Evolutionary conservation across 2,329 filamentous ascomycete genomes (phyloP).

Genomic region (Apiospora pterosperma): DNA sequence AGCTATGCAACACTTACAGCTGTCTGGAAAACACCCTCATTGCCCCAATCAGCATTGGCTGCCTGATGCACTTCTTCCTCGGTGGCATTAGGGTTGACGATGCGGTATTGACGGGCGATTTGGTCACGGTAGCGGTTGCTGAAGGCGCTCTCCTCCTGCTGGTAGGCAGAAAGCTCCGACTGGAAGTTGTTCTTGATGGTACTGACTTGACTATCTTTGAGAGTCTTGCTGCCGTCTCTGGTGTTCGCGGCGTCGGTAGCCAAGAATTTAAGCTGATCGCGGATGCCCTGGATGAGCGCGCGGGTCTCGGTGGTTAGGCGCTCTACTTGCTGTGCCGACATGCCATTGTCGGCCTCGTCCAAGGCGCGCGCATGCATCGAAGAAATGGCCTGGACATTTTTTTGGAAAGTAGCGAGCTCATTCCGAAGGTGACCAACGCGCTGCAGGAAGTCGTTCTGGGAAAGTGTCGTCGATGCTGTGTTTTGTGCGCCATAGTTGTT

Average conservation of each 20-base stretch:
- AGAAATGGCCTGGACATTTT: constrained; percentile 64
- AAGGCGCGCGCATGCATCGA: constrained; percentile 70
- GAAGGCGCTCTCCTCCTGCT: constrained; percentile 69
- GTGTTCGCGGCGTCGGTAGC: constrained; percentile 68
- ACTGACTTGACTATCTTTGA: constrained; percentile 66
- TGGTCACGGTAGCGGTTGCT: constrained; percentile 70
- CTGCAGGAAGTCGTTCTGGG: constrained; percentile 64
- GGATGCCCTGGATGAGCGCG: constrained; percentile 70
- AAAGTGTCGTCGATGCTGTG: constrained; percentile 39
- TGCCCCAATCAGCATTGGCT: constrained; percentile 67
- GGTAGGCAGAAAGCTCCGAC: constrained; percentile 66
- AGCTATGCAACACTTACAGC: constrained; percentile 51
- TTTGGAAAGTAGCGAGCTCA: constrained; percentile 65
- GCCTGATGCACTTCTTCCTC: constrained; percentile 70
- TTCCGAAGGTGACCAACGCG: constrained; percentile 65
- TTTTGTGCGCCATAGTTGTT: constrained; percentile 41
- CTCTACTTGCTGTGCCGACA: constrained; percentile 58
- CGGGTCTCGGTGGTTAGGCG: constrained; percentile 67
- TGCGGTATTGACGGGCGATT: constrained; percentile 75
- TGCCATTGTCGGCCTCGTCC: constrained; percentile 56
- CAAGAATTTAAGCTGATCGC: constrained; percentile 73
- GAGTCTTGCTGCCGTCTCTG: constrained; percentile 50
- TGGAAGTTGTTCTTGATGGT: constrained; percentile 71
- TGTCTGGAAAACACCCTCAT: constrained; percentile 78
- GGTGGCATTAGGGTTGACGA: constrained; percentile 77